Evolutionary conservation across 192 early-diverging fungal genomes (phyloP), one percentile per base, ranked within the genome.

Genomic region (Lunasporangiospora selenospora): DNA sequence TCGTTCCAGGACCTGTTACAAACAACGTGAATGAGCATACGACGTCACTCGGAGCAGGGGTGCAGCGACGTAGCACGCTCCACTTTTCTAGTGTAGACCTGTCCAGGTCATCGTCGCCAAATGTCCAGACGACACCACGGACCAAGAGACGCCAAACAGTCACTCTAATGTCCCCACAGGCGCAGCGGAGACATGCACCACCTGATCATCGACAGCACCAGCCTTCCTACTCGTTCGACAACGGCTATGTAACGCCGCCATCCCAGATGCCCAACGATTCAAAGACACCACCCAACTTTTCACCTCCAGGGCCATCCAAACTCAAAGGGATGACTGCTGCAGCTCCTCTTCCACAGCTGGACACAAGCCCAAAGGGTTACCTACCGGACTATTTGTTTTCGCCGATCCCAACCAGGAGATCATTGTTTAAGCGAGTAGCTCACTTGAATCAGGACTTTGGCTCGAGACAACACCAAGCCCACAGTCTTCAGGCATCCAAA

Each of bases 391-490:
- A 77, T 39, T 48, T 70, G 2, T 63, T 80, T 38, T 76, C 55
- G 19, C 82, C 63, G 29, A 76, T 80, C 34, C 67, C 78, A 6
- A 79, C 75, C 29, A 81, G 85, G 15, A 59, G 85, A 6, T 80
- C 81, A 15, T 50, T 90, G 18, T 90, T 90, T 29, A 80, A 86
- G 42, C 84, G 89, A 10, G 80, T 90, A 9, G 84, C 81, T 1
- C 85, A 89, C 70, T 50, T 88, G 29, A 85, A 89, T 57, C 77
- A 82, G 43, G 85, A 89, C 21, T 87, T 85, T 56, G 80, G 81
- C 27, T 78, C 69, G 6, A 62, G 88, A 23, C 77, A 81, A 18
- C 80, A 78, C 23, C 75, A 78, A 16, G 32, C 71, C 18, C 69
- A 73, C 30, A 63, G 46, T 32, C 19, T 73, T 18, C 59, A 58